A percentile compares a stretch with the other conserved stretches of the same genome.
Evolutionary conservation across 129 eudicot genomes (phyloP).

Genomic region (Flaveria bidentis): DNA sequence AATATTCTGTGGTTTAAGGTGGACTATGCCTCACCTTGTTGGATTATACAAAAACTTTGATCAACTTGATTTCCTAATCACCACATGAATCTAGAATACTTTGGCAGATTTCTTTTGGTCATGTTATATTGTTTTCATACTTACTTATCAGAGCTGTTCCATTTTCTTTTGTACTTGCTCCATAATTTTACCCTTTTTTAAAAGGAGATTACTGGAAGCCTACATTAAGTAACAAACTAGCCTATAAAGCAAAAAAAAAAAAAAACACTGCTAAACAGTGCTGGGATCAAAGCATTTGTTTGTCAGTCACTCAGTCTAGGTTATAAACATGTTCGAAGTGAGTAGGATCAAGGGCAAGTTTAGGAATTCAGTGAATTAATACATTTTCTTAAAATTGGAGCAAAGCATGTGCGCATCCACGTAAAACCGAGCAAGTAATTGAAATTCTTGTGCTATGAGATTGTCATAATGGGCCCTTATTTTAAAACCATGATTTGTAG

Average conservation of each 20-base stretch:
- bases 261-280: background rate
- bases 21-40: background rate
- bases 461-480: background rate
- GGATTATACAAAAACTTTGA: background rate
- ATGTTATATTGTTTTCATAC: slow-evolving; percentile 7
- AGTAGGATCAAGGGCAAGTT: slow-evolving; percentile 15
- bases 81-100: slow-evolving; percentile 15
- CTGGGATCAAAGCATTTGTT: slow-evolving; percentile 18
- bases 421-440: background rate
- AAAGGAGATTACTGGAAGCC: slow-evolving; percentile 14
- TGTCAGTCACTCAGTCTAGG: background rate
- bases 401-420: background rate
- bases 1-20: background rate
- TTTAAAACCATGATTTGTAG: background rate
- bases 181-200: slow-evolving; percentile 2
- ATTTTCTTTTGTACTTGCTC: background rate
- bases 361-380: slow-evolving; percentile 8
- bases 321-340: slow-evolving; percentile 4
- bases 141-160: slow-evolving; percentile 7
- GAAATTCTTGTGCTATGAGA: slow-evolving; percentile 11
- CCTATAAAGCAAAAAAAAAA: slow-evolving; percentile 6
- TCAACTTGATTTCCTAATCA: background rate
- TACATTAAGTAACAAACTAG: background rate
- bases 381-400: slow-evolving; percentile 8
- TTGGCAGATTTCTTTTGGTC: slow-evolving; percentile 8